Conservation (phyloP, 1,139 yeast species). For the Saccharomycopsis hybrid region DNA sequence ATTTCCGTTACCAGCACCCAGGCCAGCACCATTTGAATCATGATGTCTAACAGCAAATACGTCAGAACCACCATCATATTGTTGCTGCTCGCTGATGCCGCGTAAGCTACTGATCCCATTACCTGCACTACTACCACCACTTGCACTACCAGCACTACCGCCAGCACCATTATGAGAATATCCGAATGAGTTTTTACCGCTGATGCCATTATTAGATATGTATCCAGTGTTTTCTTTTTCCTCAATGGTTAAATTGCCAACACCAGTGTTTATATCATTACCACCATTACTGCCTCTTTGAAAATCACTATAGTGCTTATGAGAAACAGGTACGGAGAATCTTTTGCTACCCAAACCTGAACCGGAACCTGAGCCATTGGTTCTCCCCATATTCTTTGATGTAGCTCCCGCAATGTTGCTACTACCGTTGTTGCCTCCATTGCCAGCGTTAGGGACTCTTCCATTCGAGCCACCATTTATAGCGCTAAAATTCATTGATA, state of each 20-base stretch:
- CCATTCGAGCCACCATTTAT: background rate
- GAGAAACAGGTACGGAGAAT: background rate
- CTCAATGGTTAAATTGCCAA: slow-evolving; percentile 20
- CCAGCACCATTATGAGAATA: slow-evolving; percentile 22
- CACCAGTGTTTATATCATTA: slow-evolving; percentile 16
- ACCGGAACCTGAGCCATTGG: background rate
- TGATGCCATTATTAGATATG: too few species aligned
- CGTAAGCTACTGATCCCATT: background rate
- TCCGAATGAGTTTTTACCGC: too few species aligned
- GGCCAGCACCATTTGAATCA: background rate
- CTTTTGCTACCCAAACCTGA: background rate
- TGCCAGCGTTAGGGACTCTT: background rate
- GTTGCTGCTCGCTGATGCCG: too few species aligned
- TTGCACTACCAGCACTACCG: slow-evolving; percentile 21
- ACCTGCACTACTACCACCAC: background rate
- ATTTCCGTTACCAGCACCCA: too few species aligned
- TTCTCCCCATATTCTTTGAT: background rate
- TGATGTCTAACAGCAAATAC: background rate
- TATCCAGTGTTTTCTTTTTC: slow-evolving; percentile 20
- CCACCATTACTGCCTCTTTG: background rate
- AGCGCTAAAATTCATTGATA: slow-evolving; percentile 1
- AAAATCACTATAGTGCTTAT: background rate
- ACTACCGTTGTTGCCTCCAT: background rate
- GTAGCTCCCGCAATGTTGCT: background rate
- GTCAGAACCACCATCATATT: too few species aligned